A percentile compares a stretch with the other conserved stretches of the same genome.
These are phyloP conservation scores for Suillus brevipes DNA, from an alignment of 768 basidiomycete species.

Conservation along the genomic window DNA sequence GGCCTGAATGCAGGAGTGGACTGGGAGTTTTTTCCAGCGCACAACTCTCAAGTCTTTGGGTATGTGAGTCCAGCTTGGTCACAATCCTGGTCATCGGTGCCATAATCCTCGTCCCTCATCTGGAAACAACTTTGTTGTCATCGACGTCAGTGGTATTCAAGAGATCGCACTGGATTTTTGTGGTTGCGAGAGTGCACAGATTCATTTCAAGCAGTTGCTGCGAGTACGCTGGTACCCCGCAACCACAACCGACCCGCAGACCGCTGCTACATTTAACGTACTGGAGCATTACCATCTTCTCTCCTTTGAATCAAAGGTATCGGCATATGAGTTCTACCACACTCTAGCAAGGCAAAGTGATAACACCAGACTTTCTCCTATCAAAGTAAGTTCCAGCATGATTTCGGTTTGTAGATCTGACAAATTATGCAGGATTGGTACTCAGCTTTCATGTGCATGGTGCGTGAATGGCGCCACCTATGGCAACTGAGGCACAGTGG, in stretches of 20 bases:
- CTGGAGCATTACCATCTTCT: constrained; percentile 34
- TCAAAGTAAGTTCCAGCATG: constrained; percentile 14
- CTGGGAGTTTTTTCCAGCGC: constrained; percentile 13
- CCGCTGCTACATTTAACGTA: constrained; percentile 32
- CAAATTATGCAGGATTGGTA: constrained; percentile 7
- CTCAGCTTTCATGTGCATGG: background rate
- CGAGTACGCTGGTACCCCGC: constrained; percentile 32
- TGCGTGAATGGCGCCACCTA: background rate
- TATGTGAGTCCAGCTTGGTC: constrained; percentile 23
- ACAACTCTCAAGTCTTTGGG: constrained; percentile 17
- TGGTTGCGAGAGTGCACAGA: constrained; percentile 14
- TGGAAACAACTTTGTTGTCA: constrained; percentile 16
- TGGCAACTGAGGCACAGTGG: background rate
- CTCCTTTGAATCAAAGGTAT: constrained; percentile 31
- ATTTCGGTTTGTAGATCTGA: background rate
- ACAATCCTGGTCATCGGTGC: constrained; percentile 13
- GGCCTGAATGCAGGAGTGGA: constrained; percentile 18
- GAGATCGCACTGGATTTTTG: constrained; percentile 22
- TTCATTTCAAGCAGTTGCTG: constrained; percentile 31
- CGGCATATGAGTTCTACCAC: constrained; percentile 33
- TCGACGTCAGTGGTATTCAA: constrained; percentile 21
- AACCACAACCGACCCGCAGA: constrained; percentile 27
- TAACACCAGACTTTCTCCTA: constrained; percentile 26
- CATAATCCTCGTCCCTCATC: background rate
- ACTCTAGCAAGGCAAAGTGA: constrained; percentile 26